A percentile compares a stretch with the other conserved stretches of the same genome.
Conservation (phyloP, 192 early-diverging fungal species). For the Paraglomus brasilianum region DNA sequence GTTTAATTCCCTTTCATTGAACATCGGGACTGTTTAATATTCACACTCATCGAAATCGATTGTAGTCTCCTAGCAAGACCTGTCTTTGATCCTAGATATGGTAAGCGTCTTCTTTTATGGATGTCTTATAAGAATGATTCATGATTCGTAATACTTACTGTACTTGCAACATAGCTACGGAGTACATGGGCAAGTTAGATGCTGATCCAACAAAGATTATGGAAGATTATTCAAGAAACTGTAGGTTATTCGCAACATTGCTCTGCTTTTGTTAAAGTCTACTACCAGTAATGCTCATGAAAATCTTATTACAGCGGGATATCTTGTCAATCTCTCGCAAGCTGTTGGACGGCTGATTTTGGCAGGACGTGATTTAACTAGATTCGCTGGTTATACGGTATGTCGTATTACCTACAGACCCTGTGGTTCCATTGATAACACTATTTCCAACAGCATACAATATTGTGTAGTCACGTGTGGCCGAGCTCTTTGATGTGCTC, state of each 20-base stretch:
- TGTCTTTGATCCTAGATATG: slow-evolving; percentile 57
- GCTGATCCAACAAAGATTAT: slow-evolving; percentile 59
- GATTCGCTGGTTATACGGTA: slow-evolving; percentile 63
- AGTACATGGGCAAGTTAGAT: slow-evolving; percentile 50
- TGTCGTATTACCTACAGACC: too few species aligned
- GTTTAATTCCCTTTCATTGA: slow-evolving; percentile 5
- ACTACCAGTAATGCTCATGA: background rate
- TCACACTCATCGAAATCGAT: slow-evolving; percentile 60
- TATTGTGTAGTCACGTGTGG: slow-evolving; percentile 46
- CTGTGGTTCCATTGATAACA: too few species aligned
- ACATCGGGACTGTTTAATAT: background rate
- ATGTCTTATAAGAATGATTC: background rate
- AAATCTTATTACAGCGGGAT: slow-evolving; percentile 43
- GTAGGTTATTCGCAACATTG: slow-evolving; percentile 36
- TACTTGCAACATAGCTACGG: slow-evolving; percentile 43
- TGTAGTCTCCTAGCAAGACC: slow-evolving; percentile 57
- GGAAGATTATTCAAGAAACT: slow-evolving; percentile 60
- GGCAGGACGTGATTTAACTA: slow-evolving; percentile 62
- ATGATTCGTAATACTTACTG: background rate
- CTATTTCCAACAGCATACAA: too few species aligned
- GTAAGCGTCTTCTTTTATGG: slow-evolving; percentile 34
- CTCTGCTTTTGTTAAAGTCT: background rate
- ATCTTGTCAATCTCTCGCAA: slow-evolving; percentile 63
- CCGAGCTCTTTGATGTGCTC: slow-evolving; percentile 58
- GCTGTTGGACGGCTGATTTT: slow-evolving; percentile 62